Evolutionary conservation across 73 alveolate genomes (phyloP), one percentile per base, ranked within the genome.

Genomic region (Tetrahymena malaccensis): DNA sequence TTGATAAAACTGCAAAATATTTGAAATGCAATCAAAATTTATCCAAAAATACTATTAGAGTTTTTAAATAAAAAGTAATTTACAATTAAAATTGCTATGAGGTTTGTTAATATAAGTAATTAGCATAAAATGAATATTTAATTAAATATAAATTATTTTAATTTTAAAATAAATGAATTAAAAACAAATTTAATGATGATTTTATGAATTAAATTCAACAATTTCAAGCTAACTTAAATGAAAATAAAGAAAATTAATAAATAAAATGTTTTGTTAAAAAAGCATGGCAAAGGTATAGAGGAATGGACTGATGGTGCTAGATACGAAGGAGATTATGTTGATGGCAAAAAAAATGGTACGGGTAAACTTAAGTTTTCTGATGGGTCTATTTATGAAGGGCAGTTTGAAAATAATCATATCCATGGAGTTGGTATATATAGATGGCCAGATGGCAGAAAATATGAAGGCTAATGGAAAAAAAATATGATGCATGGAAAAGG

Each of bases 281-380:
- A 97, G 58, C 95, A 96, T 94, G 99, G 99, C 13, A 85, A 57
- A 27, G 99, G 99, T 35, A 44, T 93, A 10, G 97, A 97, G 96
- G 94, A 43, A 17, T 97, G 99, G 99, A 50, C 95, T 38, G 97
- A 94, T 50, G 97, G 97, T 1, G 97, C 96, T 44, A 44, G 85
- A 94, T 97, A 95, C 95, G 97, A 96, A 96, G 99, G 99, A 13
- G 96, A 96, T 83, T 97, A 96, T 94, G 94, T 94, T 83, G 95
- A 94, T 70, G 99, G 99, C 37, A 43, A 94, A 58, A 97, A 96
- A 50, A 55, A 95, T 96, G 99, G 99, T 31, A 97, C 96, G 10
- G 99, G 99, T 2, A 55, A 95, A 34, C 96, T 94, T 85, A 96
- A 95, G 34, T 97, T 95, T 94, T 94, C 95, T 16, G 99, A 97